Base-by-base conservation (phyloP, 768 basidiomycete species). In the Auricularia auricula-judae region DNA sequence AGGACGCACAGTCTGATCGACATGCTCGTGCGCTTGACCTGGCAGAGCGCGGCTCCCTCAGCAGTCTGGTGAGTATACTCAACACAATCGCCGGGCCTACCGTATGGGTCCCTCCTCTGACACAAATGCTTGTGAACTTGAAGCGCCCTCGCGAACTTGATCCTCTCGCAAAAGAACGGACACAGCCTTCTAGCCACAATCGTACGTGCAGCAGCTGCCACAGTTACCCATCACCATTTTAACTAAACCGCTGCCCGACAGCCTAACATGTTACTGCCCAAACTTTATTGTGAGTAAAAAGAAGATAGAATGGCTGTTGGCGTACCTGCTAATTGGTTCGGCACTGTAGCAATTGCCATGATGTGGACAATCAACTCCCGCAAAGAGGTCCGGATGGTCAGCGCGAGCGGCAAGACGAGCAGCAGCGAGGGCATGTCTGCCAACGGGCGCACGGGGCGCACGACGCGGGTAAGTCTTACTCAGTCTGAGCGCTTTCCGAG, bases 371-470 rank as follows among this genome's bases (percentile, higher is more conserved):
- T 59, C 34, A 59, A 59, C 56, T 59, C 56, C 23, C 23, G 56
- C 29, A 59, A 59, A 29, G 23, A 23, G 29, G 33, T 59, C 56
- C 56, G 56, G 23, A 21, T 59, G 11, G 56, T 59, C 56, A 59
- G 34, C 56, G 56, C 56, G 56, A 59, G 56, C 56, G 56, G 56
- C 7, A 59, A 59, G 56, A 59, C 56, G 56, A 59, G 23, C 23
- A 59, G 56, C 34, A 59, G 56, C 56, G 56, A 59, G 23, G 56
- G 56, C 23, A 18, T 59, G 29, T 23, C 29, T 5, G 23, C 47
- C 11, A 51, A 51, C 47, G 18, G 21, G 47, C 47, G 47, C 21
- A 18, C 47, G 21, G 47, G 47, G 47, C 47, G 47, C 47, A 51
- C 47, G 14, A 21, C 18, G 14, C 47, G 47, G 47, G 47, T 51